phyloP scores from a whole-genome alignment of 1,284 basidiomycete species.

The Peniophora sp. region DNA sequence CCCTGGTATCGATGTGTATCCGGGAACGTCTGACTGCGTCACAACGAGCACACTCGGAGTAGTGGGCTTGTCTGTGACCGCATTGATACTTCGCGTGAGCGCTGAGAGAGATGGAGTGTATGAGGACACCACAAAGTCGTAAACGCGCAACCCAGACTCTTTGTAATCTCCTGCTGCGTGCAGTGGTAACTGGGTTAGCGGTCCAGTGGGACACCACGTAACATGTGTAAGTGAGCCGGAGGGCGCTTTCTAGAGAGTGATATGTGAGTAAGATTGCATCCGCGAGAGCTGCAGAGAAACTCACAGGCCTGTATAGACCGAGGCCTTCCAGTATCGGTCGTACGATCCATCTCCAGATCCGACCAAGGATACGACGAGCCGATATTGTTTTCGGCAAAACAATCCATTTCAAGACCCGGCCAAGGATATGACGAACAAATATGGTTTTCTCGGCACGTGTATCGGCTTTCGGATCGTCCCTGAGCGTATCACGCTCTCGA shows the following conservation, averaged over 20 bases:
- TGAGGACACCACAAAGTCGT: constrained; percentile 11
- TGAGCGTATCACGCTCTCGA: too few species aligned
- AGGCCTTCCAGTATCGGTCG: neutral
- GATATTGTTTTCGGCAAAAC: neutral
- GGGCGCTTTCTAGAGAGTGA: neutral
- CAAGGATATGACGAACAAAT: neutral
- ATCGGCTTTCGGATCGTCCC: too few species aligned
- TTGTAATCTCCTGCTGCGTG: constrained; percentile 16
- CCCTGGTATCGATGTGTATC: neutral
- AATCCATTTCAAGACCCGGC: neutral
- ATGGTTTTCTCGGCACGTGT: too few species aligned
- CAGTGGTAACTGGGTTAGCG: constrained; percentile 16
- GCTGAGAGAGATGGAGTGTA: neutral
- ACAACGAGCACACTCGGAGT: neutral
- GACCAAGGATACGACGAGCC: neutral
- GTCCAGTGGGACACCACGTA: constrained; percentile 11
- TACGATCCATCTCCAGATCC: neutral
- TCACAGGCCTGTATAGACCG: neutral
- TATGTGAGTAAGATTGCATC: neutral
- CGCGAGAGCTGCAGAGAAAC: neutral
- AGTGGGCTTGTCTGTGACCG: neutral
- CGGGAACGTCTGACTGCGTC: neutral
- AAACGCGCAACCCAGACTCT: constrained; percentile 1
- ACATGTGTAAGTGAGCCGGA: constrained; percentile 8
- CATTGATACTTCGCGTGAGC: neutral